Evolutionary conservation across 768 basidiomycete species (phyloP), one percentile per base, ranked within the genome.

Genomic region (Lentinula sp.): DNA sequence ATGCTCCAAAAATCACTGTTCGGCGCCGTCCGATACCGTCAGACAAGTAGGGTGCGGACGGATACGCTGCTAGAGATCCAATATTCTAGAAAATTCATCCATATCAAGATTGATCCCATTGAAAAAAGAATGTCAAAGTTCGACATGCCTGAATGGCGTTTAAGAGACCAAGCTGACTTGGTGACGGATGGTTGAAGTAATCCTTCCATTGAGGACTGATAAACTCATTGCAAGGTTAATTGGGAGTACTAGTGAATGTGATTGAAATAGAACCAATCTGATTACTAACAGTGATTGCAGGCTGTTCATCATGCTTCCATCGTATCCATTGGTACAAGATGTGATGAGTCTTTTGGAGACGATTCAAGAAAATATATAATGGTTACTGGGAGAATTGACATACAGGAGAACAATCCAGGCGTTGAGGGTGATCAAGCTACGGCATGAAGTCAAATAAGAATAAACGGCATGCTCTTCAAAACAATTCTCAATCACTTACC

Each of bases 231-330:
- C 10, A 1, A 62, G 68, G 51, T 66, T 82, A 82, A 59, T 74
- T 77, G 23, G 62, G 48, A 58, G 74, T 64, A 6, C 37, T 39
- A 28, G 28, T 28, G 4, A 28, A 28, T 2, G 28, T 0, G 28
- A 28, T 28, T 28, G 28, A 2, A 28, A 28, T 28, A 3, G 28
- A 28, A 28, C 28, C 28, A 28, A 28, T 28, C 1, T 28, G 28
- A 2, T 28, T 28, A 28, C 28, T 28, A 48, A 23, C 55, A 84
- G 73, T n/a, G 74, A 72, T 71, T 85, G 83, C 50, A 85, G 72
- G 60, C 80, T 78, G 67, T 84, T 82, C 80, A 82, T 79, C 73
- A 82, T 73, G 62, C 76, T 78, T 33, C 80, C 79, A 60, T 82
- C 82, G 65, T 77, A 83, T 16, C 82, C 81, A 66, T 77, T 81